Evolutionary conservation across 345 rosid genomes (phyloP).

Genomic region (Gossypium turneri): DNA sequence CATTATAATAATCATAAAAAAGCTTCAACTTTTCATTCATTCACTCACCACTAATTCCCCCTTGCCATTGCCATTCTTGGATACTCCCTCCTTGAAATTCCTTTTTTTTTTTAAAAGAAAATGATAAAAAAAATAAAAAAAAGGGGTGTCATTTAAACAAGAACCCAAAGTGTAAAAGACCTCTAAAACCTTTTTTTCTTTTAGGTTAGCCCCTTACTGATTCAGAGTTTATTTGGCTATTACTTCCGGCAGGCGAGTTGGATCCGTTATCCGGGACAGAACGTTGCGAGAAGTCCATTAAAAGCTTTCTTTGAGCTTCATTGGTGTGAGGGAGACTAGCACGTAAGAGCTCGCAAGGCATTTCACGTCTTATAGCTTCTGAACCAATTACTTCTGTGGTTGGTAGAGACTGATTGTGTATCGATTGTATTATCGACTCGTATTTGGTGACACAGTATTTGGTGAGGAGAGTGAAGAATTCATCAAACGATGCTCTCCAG

Average conservation of each 20-base stretch:
- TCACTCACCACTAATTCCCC: conserved; percentile 32
- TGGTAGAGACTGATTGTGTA: conserved; percentile 39
- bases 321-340: conserved; percentile 90
- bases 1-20: conserved; percentile 33
- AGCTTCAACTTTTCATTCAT: conserved; percentile 24
- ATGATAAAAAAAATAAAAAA: too few relatives aligned
- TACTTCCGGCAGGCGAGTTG: conserved; percentile 31
- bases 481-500: conserved; percentile 95
- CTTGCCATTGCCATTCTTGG: background rate
- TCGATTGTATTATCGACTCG: conserved; percentile 62
- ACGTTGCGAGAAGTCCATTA: conserved; percentile 67
- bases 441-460: conserved; percentile 87
- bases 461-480: conserved; percentile 75
- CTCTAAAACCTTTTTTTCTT: background rate
- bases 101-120: too few relatives aligned
- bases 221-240: conserved; percentile 55
- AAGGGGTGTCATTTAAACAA: too few relatives aligned
- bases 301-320: conserved; percentile 64
- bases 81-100: too few relatives aligned
- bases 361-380: conserved; percentile 76
- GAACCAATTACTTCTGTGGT: conserved; percentile 48
- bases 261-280: conserved; percentile 38
- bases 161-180: too few relatives aligned
- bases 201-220: conserved; percentile 49
- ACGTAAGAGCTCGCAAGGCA: conserved; percentile 93